Evolutionary conservation across 2,329 filamentous ascomycete species (phyloP).

Genomic region (Ascochyta clinopodiicola): DNA sequence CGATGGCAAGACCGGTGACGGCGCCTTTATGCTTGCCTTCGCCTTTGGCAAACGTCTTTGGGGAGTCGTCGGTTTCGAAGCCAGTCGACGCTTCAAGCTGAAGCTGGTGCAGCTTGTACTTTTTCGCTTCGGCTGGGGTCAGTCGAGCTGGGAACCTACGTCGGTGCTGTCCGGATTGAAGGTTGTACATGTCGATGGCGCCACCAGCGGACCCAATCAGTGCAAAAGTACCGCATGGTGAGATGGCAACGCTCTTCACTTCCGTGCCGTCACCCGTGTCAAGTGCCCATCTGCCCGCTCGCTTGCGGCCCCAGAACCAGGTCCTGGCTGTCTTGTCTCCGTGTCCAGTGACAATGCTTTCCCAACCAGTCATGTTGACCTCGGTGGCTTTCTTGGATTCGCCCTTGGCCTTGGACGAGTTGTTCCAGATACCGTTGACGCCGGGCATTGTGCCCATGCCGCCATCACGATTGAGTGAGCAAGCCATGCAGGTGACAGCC

Average conservation of each 20-base stretch:
- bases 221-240: conserved; percentile 91
- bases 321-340: conserved; percentile 85
- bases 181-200: conserved; percentile 91
- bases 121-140: conserved; percentile 78
- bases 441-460: conserved; percentile 86
- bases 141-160: conserved; percentile 84
- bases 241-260: conserved; percentile 84
- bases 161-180: conserved; percentile 89
- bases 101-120: conserved; percentile 70
- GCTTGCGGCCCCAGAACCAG: conserved; percentile 97
- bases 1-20: conserved; percentile 85
- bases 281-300: conserved; percentile 91
- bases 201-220: conserved; percentile 84
- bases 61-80: conserved; percentile 21
- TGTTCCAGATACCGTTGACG: conserved; percentile 83
- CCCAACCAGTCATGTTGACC: conserved; percentile 87
- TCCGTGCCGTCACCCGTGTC: conserved; percentile 82
- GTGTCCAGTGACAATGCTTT: conserved; percentile 94
- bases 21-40: conserved; percentile 79
- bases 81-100: conserved; percentile 58
- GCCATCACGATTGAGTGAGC: conserved; percentile 90
- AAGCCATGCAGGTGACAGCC: conserved; percentile 89
- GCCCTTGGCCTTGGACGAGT: conserved; percentile 66
- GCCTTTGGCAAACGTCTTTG: conserved; percentile 53
- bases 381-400: conserved; percentile 73